Conservation (phyloP, 441 rosid species). For the Erodium texanum region DNA sequence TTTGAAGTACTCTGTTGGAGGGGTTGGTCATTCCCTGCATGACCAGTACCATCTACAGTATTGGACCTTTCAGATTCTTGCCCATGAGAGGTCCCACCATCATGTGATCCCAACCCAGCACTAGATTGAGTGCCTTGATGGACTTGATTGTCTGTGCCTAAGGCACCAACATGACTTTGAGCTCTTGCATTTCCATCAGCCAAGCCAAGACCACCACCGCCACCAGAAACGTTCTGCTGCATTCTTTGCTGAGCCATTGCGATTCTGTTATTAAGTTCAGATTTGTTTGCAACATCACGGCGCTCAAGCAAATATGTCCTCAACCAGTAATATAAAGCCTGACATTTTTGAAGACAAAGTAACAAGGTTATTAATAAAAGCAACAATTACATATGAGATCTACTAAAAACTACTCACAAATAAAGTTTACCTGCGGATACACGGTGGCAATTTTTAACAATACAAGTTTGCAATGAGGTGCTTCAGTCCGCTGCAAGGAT, state of each 20-base stretch:
- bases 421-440: slow-evolving; percentile 70
- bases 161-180: slow-evolving; percentile 39
- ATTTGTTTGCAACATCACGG: slow-evolving; percentile 90
- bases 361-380: slow-evolving; percentile 13
- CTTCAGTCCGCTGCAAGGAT: slow-evolving; percentile 95
- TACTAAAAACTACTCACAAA: too few species aligned
- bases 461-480: slow-evolving; percentile 95
- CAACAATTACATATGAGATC: too few species aligned
- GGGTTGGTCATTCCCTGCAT: slow-evolving; percentile 61
- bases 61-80: slow-evolving; percentile 75
- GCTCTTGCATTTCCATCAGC: slow-evolving; percentile 45
- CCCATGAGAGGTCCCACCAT: slow-evolving; percentile 60
- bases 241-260: slow-evolving; percentile 82
- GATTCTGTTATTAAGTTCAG: slow-evolving; percentile 59
- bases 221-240: slow-evolving; percentile 61
- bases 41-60: slow-evolving; percentile 43
- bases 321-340: slow-evolving; percentile 98
- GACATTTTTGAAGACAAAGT: slow-evolving; percentile 18
- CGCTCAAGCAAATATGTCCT: slow-evolving; percentile 97
- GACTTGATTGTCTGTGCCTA: slow-evolving; percentile 56
- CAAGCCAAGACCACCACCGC: slow-evolving; percentile 45
- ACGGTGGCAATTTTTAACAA: slow-evolving; percentile 76
- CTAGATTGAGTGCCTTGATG: slow-evolving; percentile 53
- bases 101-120: slow-evolving; percentile 59
- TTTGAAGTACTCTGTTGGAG: slow-evolving; percentile 59